These are phyloP conservation scores for Cercospora sp. DNA, from an alignment of 2,329 filamentous ascomycete species.

Conservation along the genomic window DNA sequence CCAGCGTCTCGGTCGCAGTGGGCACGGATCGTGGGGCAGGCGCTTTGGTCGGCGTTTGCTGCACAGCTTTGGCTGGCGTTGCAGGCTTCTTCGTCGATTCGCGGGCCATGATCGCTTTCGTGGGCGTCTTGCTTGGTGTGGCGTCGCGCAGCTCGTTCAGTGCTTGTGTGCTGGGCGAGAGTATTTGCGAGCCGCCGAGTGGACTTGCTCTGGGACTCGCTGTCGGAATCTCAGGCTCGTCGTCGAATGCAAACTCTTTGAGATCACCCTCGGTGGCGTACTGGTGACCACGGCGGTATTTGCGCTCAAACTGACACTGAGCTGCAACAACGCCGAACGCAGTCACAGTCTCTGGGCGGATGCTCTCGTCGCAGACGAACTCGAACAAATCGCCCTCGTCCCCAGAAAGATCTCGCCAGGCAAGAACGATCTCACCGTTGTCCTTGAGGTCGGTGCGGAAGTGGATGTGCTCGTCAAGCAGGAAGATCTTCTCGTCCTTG, in stretches of 20 bases:
- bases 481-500: constrained; percentile 94
- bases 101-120: constrained; percentile 34
- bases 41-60: constrained; percentile 55
- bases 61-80: constrained; percentile 41
- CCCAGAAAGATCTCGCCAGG: constrained; percentile 92
- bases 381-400: constrained; percentile 96
- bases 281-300: constrained; percentile 77
- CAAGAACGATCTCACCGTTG: constrained; percentile 79
- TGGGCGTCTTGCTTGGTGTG: constrained; percentile 27
- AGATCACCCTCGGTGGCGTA: constrained; percentile 81
- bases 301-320: constrained; percentile 97
- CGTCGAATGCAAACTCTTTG: constrained; percentile 74
- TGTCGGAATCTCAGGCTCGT: constrained; percentile 60
- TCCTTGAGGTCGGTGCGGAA: constrained; percentile 82
- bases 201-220: constrained; percentile 59
- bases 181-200: constrained; percentile 34
- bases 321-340: constrained; percentile 80
- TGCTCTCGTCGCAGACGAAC: constrained; percentile 84
- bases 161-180: constrained; percentile 35
- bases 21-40: constrained; percentile 64
- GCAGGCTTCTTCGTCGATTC: constrained; percentile 33
- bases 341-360: constrained; percentile 68
- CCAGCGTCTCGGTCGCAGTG: constrained; percentile 69
- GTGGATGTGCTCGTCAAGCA: constrained; percentile 88
- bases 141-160: constrained; percentile 33